A percentile compares a stretch with the other conserved stretches of the same genome.
Evolutionary conservation across 495 filamentous ascomycete genomes (phyloP).

Genomic region (Chlorociboria aeruginascens): DNA sequence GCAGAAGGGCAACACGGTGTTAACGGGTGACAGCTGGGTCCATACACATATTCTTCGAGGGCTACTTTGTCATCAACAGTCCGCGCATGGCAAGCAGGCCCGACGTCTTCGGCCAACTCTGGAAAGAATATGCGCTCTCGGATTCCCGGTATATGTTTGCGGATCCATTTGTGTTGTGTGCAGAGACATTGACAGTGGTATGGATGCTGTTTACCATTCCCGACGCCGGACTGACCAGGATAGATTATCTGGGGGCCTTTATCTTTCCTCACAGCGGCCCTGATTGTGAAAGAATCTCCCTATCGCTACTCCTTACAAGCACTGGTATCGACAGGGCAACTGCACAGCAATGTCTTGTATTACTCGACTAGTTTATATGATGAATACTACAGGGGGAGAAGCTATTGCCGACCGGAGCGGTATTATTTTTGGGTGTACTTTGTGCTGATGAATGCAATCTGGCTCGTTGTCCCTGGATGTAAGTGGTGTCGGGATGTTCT

Average conservation of each 20-base stretch:
- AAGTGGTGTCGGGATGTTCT: slow-evolving; percentile 18
- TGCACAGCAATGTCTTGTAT: slow-evolving; percentile 47
- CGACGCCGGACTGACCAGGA: not conserved
- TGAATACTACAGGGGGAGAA: slow-evolving; percentile 24
- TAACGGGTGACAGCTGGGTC: slow-evolving; percentile 26
- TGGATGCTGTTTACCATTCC: not conserved
- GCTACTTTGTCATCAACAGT: slow-evolving; percentile 38
- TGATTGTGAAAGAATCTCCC: slow-evolving; percentile 33
- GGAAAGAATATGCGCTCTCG: slow-evolving; percentile 49
- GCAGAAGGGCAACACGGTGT: not conserved
- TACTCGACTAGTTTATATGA: slow-evolving; percentile 41
- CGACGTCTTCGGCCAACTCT: slow-evolving; percentile 45
- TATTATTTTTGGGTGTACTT: slow-evolving; percentile 47
- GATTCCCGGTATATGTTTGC: slow-evolving; percentile 45
- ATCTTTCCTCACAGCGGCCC: slow-evolving; percentile 33
- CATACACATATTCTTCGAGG: slow-evolving; percentile 48
- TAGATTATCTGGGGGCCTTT: slow-evolving; percentile 42
- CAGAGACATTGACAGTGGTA: slow-evolving; percentile 44
- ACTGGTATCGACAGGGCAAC: slow-evolving; percentile 40
- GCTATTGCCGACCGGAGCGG: slow-evolving; percentile 40
- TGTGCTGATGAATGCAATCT: slow-evolving; percentile 42
- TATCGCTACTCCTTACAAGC: slow-evolving; percentile 40
- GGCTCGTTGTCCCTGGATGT: slow-evolving; percentile 43
- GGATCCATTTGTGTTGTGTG: slow-evolving; percentile 40
- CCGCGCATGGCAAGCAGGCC: slow-evolving; percentile 28